Conservation (phyloP, 108 stramenopile genomes). For the Pseudonitzschia multistriata region DNA sequence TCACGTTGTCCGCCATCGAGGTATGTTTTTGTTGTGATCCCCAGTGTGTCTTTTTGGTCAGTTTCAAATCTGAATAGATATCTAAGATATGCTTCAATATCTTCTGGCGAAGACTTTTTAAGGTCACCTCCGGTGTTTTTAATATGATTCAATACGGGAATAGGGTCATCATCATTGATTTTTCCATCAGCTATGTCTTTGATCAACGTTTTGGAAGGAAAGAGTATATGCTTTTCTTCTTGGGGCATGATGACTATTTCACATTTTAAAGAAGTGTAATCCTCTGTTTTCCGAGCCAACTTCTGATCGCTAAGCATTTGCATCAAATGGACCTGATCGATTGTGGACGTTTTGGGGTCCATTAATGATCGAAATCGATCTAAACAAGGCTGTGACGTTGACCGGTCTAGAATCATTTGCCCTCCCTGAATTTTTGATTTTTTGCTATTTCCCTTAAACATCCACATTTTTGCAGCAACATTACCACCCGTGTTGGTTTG, state of each 20-base stretch:
- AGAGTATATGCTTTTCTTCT: background rate
- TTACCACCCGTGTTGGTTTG: background rate
- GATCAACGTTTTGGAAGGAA: background rate
- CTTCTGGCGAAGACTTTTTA: background rate
- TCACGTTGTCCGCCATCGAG: background rate
- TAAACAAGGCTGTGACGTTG: slow-evolving; percentile 13
- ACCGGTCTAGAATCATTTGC: slow-evolving; percentile 14
- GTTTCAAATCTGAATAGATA: background rate
- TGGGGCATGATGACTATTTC: background rate
- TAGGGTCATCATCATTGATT: background rate
- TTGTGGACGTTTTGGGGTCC: slow-evolving; percentile 4
- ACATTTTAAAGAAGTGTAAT: background rate
- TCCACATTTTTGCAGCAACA: slow-evolving; percentile 19
- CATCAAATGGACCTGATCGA: slow-evolving; percentile 5
- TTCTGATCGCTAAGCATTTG: slow-evolving; percentile 8
- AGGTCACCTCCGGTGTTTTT: background rate
- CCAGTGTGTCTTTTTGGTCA: background rate
- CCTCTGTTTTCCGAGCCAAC: background rate
- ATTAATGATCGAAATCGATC: slow-evolving; percentile 6
- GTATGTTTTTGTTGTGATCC: slow-evolving; percentile 5
- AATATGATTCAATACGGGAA: slow-evolving; percentile 2
- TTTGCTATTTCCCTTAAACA: slow-evolving; percentile 7
- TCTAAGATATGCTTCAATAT: slow-evolving; percentile 6
- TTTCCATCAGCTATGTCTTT: background rate
- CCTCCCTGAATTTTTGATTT: slow-evolving; percentile 12